Conservation (phyloP, 2,329 filamentous ascomycete species). For the Lachnellula willkommii region DNA sequence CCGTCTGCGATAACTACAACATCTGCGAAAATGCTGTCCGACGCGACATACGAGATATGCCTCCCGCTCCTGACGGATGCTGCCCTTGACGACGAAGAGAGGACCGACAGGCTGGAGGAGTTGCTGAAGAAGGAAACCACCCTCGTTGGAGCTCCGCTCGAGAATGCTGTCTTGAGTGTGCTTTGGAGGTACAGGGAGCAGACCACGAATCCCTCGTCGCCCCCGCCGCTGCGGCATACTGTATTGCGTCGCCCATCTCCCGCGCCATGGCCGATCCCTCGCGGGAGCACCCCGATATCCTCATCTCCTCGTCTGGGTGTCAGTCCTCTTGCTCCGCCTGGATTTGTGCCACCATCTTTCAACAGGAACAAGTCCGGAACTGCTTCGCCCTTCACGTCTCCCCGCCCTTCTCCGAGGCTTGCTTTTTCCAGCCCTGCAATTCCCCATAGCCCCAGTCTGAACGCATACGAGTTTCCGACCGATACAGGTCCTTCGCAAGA, state of each 20-base stretch:
- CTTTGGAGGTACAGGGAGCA: conserved; percentile 78
- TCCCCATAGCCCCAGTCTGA: conserved; percentile 87
- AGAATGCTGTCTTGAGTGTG: conserved; percentile 85
- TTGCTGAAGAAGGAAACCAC: conserved; percentile 73
- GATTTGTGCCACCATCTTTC: conserved; percentile 74
- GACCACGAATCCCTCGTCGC: conserved; percentile 62
- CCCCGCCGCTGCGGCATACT: conserved; percentile 80
- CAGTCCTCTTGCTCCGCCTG: conserved; percentile 77
- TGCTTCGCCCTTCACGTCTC: conserved; percentile 88
- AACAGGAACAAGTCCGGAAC: conserved; percentile 70
- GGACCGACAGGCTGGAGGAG: conserved; percentile 85
- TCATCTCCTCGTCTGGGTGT: conserved; percentile 78
- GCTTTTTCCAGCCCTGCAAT: conserved; percentile 85
- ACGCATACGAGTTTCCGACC: conserved; percentile 88
- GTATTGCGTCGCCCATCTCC: conserved; percentile 87
- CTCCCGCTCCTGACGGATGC: conserved; percentile 81
- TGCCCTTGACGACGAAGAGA: conserved; percentile 85
- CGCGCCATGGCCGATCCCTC: conserved; percentile 79
- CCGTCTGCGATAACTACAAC: not conserved
- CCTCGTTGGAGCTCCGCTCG: conserved; percentile 69
- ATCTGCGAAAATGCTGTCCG: conserved; percentile 67
- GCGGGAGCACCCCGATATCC: conserved; percentile 67
- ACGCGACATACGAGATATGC: conserved; percentile 88
- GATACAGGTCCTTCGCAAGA: conserved; percentile 77
- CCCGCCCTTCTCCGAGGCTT: conserved; percentile 84